phyloP scores from a whole-genome alignment of 306 rosid genomes.

The Castanea mollissima region DNA sequence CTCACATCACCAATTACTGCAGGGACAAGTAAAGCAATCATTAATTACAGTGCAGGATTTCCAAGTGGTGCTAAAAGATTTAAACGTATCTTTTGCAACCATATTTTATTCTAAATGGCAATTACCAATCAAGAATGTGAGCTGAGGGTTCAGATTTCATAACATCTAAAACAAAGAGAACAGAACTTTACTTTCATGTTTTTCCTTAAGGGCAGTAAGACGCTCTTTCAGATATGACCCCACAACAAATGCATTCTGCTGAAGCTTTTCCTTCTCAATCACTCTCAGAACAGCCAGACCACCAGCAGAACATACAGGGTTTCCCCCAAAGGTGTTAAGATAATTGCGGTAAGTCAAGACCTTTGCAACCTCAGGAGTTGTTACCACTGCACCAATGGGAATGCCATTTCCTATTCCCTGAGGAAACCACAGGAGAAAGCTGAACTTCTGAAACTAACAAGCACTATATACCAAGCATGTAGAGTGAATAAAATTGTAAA shows the following conservation, averaged over 20 bases:
- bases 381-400: slow-evolving; percentile 49
- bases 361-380: slow-evolving; percentile 46
- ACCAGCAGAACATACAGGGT: slow-evolving; percentile 39
- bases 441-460: slow-evolving; percentile 6
- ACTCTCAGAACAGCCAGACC: slow-evolving; percentile 47
- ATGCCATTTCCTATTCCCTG: slow-evolving; percentile 54
- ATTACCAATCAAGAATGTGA: not conserved
- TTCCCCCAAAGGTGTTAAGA: slow-evolving; percentile 54
- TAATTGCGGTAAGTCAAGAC: slow-evolving; percentile 25
- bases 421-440: slow-evolving; percentile 9
- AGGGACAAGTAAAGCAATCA: slow-evolving; percentile 1
- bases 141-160: not conserved
- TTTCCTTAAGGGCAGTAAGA: slow-evolving; percentile 38
- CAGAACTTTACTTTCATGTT: slow-evolving; percentile 34
- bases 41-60: not conserved
- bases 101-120: not conserved
- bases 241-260: slow-evolving; percentile 34
- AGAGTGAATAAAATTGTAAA: not conserved
- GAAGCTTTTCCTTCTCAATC: slow-evolving; percentile 46
- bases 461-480: not conserved
- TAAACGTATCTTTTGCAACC: not conserved
- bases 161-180: not conserved
- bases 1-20: slow-evolving; percentile 51
- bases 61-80: not conserved
- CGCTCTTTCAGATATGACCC: slow-evolving; percentile 41